Base-by-base conservation (phyloP, 257 asterid genomes). In the Anisodus tanguticus region DNA sequence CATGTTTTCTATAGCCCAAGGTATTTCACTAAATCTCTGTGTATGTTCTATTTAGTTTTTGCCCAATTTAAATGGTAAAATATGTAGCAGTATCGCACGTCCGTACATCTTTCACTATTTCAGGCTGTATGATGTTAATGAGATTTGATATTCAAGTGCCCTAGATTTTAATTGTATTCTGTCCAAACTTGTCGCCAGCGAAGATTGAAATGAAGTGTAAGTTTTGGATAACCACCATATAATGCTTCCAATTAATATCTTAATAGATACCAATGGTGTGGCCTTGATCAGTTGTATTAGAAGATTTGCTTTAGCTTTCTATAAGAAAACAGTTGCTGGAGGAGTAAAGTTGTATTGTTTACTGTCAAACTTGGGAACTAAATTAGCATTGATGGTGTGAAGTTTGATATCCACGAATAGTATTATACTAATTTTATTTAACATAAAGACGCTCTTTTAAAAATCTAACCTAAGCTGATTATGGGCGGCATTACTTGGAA, bases 1-100 rank as follows among this genome's bases (percentile, higher is more conserved):
- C 87, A 91, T 69, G 91, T 95, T 83, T 95, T 89, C 91, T 94
- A 91, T 87, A 90, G 97, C 88, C 97, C 99, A 79, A 92, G 98
- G 98, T 97, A 93, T 70, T 9, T 47, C 79, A 31, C 84, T 17
- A 77, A 26, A 53, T 13, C 26, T 77, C 47, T 53, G 15, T 26
- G 2, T 76, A 22, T 77, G 22, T 8, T 77, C 63, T 77, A 19
- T 77, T 77, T 49, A 53, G 31, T 53, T 76, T 22, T 76, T 77
- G 47, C 31, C 9, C 43, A 26, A 26, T 53, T 77, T 13, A 31
- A 26, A 53, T 53, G 19, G 82, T 53, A 15, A 53, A 53, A 77
- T 77, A 13, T 8, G 64, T 53, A 47, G 64, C 39, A 12, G 51
- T 51, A 74, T 74, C 45, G 13, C 39, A 10, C 4, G 10, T 47